These are phyloP conservation scores for Ophiostoma montium DNA, from an alignment of 2,329 filamentous ascomycete species.

Conservation along the genomic window DNA sequence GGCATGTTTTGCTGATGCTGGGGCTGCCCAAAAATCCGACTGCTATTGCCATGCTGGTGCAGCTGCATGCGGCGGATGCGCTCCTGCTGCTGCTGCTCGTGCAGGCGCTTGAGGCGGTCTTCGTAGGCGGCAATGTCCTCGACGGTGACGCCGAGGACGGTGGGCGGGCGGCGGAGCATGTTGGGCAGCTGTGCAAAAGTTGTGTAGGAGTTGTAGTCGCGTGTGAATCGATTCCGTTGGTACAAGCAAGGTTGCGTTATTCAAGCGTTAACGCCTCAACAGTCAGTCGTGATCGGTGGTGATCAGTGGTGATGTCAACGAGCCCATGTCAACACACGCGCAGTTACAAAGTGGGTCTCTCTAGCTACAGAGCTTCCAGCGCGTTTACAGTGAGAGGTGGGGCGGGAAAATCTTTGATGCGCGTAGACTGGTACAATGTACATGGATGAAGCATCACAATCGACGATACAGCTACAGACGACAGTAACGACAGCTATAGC, in stretches of 20 bases:
- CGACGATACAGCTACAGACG: neutral
- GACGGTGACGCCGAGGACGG: constrained; percentile 51
- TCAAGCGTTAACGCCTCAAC: too few species aligned
- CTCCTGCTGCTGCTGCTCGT: constrained; percentile 7
- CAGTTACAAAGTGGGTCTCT: constrained; percentile 4
- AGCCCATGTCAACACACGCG: too few species aligned
- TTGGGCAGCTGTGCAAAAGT: neutral
- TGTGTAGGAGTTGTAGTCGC: neutral
- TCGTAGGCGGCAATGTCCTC: constrained; percentile 61
- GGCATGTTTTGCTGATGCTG: neutral
- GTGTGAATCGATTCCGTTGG: too few species aligned
- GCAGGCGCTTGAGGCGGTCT: constrained; percentile 31
- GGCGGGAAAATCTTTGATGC: constrained; percentile 10
- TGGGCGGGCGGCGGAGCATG: constrained; percentile 41
- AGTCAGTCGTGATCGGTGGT: too few species aligned
- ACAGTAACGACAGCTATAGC: neutral
- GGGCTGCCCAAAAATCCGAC: neutral
- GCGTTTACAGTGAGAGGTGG: neutral
- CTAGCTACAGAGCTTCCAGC: too few species aligned
- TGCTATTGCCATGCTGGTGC: constrained; percentile 4
- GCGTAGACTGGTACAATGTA: too few species aligned
- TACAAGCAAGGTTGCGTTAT: too few species aligned
- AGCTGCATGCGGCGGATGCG: constrained; percentile 3
- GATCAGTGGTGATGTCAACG: too few species aligned
- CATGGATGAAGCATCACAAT: too few species aligned